phyloP scores from a whole-genome alignment of 352 stramenopile species.

The Phytophthora citrophthora region DNA sequence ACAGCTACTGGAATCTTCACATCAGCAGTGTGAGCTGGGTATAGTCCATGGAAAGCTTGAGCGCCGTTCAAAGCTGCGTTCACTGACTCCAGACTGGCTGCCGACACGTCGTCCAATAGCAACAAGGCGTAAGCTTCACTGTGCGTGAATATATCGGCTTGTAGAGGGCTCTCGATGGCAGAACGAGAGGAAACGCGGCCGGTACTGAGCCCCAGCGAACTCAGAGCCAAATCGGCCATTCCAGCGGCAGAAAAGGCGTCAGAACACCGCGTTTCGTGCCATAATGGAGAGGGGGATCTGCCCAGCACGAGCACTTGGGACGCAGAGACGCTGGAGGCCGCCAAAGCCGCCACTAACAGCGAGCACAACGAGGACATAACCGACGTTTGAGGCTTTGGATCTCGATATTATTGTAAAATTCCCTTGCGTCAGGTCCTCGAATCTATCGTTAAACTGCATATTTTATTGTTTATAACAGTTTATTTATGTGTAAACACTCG shows the following conservation, averaged over 20 bases:
- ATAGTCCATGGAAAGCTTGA: constrained; percentile 40
- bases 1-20: constrained; percentile 36
- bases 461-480: no score
- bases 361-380: constrained; percentile 20
- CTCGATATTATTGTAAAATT: not conserved
- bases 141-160: constrained; percentile 52
- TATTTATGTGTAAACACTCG: no score
- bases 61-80: constrained; percentile 24
- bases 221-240: constrained; percentile 48
- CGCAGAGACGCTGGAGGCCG: constrained; percentile 10
- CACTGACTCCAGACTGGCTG: constrained; percentile 21
- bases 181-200: constrained; percentile 28
- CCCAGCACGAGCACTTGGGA: constrained; percentile 41
- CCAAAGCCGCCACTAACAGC: constrained; percentile 21
- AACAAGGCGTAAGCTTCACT: constrained; percentile 43
- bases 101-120: constrained; percentile 35
- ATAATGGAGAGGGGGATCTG: constrained; percentile 22
- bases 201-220: constrained; percentile 40
- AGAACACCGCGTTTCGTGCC: constrained; percentile 22
- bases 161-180: constrained; percentile 35
- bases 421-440: no score
- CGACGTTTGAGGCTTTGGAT: constrained; percentile 32
- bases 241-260: constrained; percentile 35
- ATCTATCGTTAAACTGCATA: no score
- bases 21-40: constrained; percentile 21